These are phyloP conservation scores for Desmodesmus armatus DNA, from an alignment of 139 green algal species.

Conservation along the genomic window DNA sequence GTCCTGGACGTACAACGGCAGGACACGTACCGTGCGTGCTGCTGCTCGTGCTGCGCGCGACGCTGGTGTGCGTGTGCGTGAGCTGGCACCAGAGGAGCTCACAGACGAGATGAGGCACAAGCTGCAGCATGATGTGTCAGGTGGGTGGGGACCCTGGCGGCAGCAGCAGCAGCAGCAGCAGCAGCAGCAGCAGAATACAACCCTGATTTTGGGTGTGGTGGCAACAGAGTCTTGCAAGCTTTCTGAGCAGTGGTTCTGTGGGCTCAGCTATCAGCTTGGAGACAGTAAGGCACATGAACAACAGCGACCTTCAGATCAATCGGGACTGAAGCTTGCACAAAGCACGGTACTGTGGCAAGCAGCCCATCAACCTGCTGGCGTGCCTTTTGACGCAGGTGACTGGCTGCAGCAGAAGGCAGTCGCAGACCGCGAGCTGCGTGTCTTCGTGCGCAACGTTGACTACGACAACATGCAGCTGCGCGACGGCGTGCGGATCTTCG, in stretches of 20 bases:
- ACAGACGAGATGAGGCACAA: conserved; percentile 20
- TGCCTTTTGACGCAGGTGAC: conserved; percentile 17
- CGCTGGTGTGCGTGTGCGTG: conserved; percentile 27
- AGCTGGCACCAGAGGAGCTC: conserved; percentile 28
- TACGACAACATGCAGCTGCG: conserved; percentile 39
- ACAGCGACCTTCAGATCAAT: no score
- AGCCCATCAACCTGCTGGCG: background rate
- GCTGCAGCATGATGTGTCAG: conserved; percentile 40
- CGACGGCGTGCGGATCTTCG: conserved; percentile 36
- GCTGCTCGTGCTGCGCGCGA: conserved; percentile 31
- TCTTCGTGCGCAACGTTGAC: conserved; percentile 44
- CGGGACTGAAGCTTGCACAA: no score
- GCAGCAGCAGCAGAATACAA: background rate
- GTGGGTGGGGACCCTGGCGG: background rate
- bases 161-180: background rate
- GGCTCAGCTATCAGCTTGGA: no score
- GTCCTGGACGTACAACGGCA: conserved; percentile 27
- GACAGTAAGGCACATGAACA: no score
- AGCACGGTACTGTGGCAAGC: background rate
- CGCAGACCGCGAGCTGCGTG: conserved; percentile 25
- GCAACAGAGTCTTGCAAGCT: no score
- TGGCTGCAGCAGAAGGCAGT: conserved; percentile 45
- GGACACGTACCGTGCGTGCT: conserved; percentile 17
- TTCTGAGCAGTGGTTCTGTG: no score
- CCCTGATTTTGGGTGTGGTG: no score